Evolutionary conservation across 148 eudicot species (phyloP), one percentile per base, ranked within the genome.

Genomic region (Heliamphora exappendiculata): DNA sequence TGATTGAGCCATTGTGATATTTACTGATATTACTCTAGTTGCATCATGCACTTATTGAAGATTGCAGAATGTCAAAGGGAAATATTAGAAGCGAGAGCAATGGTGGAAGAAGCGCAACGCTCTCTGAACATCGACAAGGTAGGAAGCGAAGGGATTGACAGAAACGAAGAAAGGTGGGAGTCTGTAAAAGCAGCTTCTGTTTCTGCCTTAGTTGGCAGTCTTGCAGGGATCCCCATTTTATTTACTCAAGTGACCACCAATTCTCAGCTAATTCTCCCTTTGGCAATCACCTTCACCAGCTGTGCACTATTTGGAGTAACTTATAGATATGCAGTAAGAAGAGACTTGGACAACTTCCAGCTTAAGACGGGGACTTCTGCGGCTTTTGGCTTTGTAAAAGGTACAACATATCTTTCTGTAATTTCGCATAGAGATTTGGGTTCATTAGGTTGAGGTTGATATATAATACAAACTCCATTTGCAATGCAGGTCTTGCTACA

Each of bases 221-320:
- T 93, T 28, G 98, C 93, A 14, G 88, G 86, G 7, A 80, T 87
- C 12, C 99, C 99, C 6, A 85, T 96, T 63, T 82, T 82, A 68
- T 82, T 88, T 10, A 66, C 88, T 76, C 87, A 77, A 45, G 76
- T 71, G 70, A 81, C 85, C 42, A 62, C 49, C 80, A 80, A 67
- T 68, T 74, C 88, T 9, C 72, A 87, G 81, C 87, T 96, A 19
- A 72, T 91, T 51, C 86, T 96, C 67, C 91, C 89, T 34, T 70
- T 88, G 26, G 88, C 87, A 24, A 76, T 85, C 79, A 88, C 89
- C 73, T 87, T 93, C 54, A 79, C 76, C 45, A 93, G 94, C 53
- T 96, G 99, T 85, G 99, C 99, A 54, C 79, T 96, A 71, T 93
- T 87, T 54, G 99, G 99, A 64, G 91, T 89, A 75, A 93, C 98